These are phyloP conservation scores for Tilletiopsis washingtonensis DNA, from an alignment of 1,284 basidiomycete species.

Conservation along the genomic window DNA sequence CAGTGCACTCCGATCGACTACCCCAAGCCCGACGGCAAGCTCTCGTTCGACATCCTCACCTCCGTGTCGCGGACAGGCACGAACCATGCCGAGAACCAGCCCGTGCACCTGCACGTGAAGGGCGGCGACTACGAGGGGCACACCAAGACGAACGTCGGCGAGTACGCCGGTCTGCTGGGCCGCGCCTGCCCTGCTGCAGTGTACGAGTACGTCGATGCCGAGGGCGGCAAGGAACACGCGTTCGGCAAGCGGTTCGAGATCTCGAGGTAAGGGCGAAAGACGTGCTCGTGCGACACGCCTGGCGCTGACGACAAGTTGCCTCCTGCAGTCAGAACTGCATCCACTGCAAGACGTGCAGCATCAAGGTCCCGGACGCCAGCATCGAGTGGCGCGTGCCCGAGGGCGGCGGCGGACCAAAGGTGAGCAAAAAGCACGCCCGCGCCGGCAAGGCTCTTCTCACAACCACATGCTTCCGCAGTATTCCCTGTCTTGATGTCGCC, in stretches of 20 bases:
- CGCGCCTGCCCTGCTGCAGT: slow-evolving; percentile 90
- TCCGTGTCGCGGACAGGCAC: slow-evolving; percentile 85
- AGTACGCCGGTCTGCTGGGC: slow-evolving; percentile 79
- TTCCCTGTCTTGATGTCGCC: too few species aligned
- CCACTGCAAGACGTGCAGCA: slow-evolving; percentile 46
- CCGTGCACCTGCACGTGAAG: slow-evolving; percentile 65
- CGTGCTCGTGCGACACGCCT: not conserved
- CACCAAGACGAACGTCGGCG: slow-evolving; percentile 56
- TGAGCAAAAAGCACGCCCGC: too few species aligned
- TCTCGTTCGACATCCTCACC: slow-evolving; percentile 90
- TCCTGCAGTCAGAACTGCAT: slow-evolving; percentile 41
- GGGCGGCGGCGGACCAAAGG: slow-evolving; percentile 46
- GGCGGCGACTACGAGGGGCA: slow-evolving; percentile 58
- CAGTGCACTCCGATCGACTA: slow-evolving; percentile 77
- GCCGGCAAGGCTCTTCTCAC: too few species aligned
- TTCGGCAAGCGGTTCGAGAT: slow-evolving; percentile 83
- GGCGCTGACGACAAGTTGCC: too few species aligned
- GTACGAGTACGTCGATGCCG: slow-evolving; percentile 81
- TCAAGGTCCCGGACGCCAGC: slow-evolving; percentile 44
- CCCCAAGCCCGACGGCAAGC: slow-evolving; percentile 77
- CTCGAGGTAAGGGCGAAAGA: too few species aligned
- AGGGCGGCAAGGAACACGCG: slow-evolving; percentile 54
- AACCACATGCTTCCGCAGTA: too few species aligned
- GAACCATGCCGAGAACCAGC: slow-evolving; percentile 94
- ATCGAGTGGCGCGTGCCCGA: slow-evolving; percentile 43